Evolutionary conservation across 1,284 basidiomycete genomes (phyloP), one percentile per base, ranked within the genome.

Genomic region (Apiotrichum akiyoshidainum): DNA sequence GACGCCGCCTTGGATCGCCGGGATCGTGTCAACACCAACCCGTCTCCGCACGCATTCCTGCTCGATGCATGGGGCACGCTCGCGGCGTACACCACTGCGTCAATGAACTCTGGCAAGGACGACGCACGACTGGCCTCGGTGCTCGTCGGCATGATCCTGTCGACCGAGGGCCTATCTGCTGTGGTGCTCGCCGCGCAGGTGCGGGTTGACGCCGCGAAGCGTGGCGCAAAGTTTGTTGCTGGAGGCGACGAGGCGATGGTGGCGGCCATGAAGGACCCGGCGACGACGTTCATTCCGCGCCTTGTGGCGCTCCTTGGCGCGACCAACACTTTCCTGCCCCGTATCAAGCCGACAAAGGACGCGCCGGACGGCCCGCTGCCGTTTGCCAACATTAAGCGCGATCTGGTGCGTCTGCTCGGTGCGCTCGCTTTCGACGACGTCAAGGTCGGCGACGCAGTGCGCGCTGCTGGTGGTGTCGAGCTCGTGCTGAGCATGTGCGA

Each of bases 401-500:
- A 93, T 58, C 81, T 94, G 22, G 88, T 92, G 17, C 86, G 89
- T 33, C 79, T 93, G 13, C 79, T 95, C 21, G 89, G 87, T 2
- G 83, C 90, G 54, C 77, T 93, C 17, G 84, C 83, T 45, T 84
- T 87, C 68, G 82, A 83, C 45, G 80, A 83, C 65, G 83, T 76
- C 66, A 78, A 73, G 19, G 83, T 86, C 47, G 91, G 93, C 71
- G 87, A 93, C 71, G 82, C 83, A 9, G 83, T 87, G 42, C 82
- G 91, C 41, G 77, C 75, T 46, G 83, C 81, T 55, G 86, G 84
- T 8, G 92, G 92, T 34, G 85, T 95, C 58, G 82, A 85, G 55
- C 82, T 90, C 45, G 82, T 95, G 8, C 85, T 95, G 81, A 87
- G 87, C 65, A 80, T 92, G 78, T 94, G 90, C 73, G 89, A 90